Evolutionary conservation across 768 basidiomycete species (phyloP), one percentile per base, ranked within the genome.

Genomic region (Gymnopilus dilepis): DNA sequence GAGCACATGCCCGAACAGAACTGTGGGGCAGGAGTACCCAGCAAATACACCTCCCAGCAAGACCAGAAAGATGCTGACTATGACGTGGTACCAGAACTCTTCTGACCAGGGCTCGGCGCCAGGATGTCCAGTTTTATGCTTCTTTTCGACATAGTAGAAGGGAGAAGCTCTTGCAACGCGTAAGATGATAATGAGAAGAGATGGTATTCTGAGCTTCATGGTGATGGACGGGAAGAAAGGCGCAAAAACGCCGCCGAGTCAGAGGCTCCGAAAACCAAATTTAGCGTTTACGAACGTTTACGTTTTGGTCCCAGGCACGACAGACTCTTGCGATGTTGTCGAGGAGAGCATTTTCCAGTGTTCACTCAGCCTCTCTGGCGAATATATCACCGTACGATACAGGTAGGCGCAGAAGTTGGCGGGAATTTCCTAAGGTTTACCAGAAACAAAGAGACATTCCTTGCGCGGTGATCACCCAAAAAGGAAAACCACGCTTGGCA

Each of bases 21-120:
- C 28, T 43, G 17, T 6, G 37, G 13, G 9, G 30, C 7, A n/a
- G 28, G 61, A 47, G 22, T 41, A 28, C 95, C 96, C 96, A 11
- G 96, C 92, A 73, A 99, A 97, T 8, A 95, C 88, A 45, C 96
- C 96, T 2, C 96, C 96, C 0, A 85, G 77, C 4, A 99, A 75
- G 7, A 99, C 95, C 24, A 99, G 80, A 4, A 76, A 70, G 2
- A 77, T 79, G 54, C 90, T 91, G 52, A 94, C 74, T 11, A 81
- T 66, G 38, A 97, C 76, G 71, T 94, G 93, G 67, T 78, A 86
- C 81, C 84, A 92, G 73, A 95, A 97, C 57, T 85, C 84, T 2
- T 88, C 80, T 0, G 89, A 86, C 22, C 83, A 85, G 19, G 67
- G 68, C 37, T 76, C 74, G 12, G 74, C 61, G 0, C 71, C 71